Conservation (phyloP, 345 rosid species). For the Dovyalis caffra region DNA sequence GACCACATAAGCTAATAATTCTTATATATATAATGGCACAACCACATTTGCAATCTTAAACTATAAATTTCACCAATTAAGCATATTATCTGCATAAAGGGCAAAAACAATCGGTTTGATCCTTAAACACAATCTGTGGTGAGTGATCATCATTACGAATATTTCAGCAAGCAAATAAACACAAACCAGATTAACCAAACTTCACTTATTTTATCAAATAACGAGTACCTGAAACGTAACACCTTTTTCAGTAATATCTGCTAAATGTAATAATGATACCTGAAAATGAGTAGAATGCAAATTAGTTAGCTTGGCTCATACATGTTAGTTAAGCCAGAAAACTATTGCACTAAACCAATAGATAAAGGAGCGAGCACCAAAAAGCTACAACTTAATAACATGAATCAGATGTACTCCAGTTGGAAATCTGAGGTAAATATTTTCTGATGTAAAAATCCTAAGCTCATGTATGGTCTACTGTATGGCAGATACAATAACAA, state of each 20-base stretch:
- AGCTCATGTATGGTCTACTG: not conserved
- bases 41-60: too few species aligned
- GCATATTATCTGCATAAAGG: too few species aligned
- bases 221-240: conserved; percentile 70
- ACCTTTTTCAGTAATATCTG: conserved; percentile 76
- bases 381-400: not conserved
- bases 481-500: too few species aligned
- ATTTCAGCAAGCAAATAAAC: not conserved
- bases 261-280: conserved; percentile 79
- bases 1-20: not conserved
- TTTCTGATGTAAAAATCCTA: not conserved
- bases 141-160: not conserved
- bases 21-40: not conserved
- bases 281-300: too few species aligned
- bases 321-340: not conserved
- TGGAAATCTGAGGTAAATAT: not conserved
- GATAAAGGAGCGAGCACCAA: not conserved
- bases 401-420: not conserved
- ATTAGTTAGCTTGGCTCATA: too few species aligned
- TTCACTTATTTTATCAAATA: not conserved
- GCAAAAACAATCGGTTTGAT: too few species aligned
- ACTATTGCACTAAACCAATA: not conserved
- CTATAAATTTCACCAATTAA: too few species aligned
- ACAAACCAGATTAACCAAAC: not conserved
- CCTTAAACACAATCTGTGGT: too few species aligned